Evolutionary conservation across 352 stramenopile genomes (phyloP).

Genomic region (Halophytophthora batemanensis): DNA sequence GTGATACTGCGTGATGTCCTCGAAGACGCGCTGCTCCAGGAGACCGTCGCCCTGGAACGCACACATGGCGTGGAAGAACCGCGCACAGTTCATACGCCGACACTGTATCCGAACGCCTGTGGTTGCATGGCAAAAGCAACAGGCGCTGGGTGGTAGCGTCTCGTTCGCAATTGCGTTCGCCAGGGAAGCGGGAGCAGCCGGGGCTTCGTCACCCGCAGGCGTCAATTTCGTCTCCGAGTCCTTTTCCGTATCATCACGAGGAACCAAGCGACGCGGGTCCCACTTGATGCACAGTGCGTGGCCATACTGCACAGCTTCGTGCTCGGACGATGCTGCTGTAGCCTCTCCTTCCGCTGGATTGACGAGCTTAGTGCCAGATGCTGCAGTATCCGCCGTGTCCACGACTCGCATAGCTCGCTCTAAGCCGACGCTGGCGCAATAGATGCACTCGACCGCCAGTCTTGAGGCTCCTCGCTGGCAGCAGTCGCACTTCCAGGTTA

Average conservation of each 20-base stretch:
- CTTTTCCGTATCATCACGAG: slow-evolving; percentile 3
- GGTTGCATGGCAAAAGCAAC: slow-evolving; percentile 47
- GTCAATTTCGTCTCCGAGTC: slow-evolving; percentile 7
- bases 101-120: slow-evolving; percentile 56
- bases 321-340: no score
- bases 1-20: slow-evolving; percentile 48
- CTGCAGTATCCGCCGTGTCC: slow-evolving; percentile 14
- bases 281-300: slow-evolving; percentile 49
- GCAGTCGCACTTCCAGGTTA: slow-evolving; percentile 42
- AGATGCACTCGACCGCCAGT: slow-evolving; percentile 26
- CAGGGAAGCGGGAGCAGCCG: slow-evolving; percentile 6
- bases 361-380: slow-evolving; percentile 17
- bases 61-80: slow-evolving; percentile 70
- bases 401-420: slow-evolving; percentile 27
- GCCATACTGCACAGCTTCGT: slow-evolving; percentile 18
- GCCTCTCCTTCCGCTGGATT: slow-evolving; percentile 2
- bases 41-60: slow-evolving; percentile 38
- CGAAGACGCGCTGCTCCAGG: slow-evolving; percentile 30
- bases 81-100: slow-evolving; percentile 41
- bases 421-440: slow-evolving; percentile 33
- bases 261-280: slow-evolving; percentile 36
- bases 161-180: slow-evolving; percentile 17
- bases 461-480: slow-evolving; percentile 23
- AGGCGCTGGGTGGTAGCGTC: slow-evolving; percentile 20
- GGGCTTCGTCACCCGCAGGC: slow-evolving; percentile 4